Evolutionary conservation across 768 basidiomycete species (phyloP), one percentile per base, ranked within the genome.

Genomic region (Fomitopsis pulvina): DNA sequence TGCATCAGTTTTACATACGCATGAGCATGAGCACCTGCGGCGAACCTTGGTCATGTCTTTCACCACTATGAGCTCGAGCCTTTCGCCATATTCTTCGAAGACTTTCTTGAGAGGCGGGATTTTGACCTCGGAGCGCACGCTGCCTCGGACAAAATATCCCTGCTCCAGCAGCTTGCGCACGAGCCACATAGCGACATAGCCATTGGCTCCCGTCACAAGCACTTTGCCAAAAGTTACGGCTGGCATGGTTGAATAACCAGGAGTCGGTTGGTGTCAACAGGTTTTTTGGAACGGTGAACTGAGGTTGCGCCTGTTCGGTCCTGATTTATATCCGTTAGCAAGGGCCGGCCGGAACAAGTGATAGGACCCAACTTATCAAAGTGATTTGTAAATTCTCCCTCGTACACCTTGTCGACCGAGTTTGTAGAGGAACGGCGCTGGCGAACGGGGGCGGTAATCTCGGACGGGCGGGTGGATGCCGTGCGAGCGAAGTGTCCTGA

Each of bases 61-160:
- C n/a, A 91, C 86, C n/a, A 87, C 66, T 14, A 77, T 77, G 38
- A 81, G 63, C 52, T 85, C 80, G 54, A 88, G 78, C 41, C 71
- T 76, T 52, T 78, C 76, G 0, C 77, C 81, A 48, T 75, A 75
- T 0, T 67, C 59, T 11, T 71, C 68, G 63, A 87, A 85, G 45
- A 72, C 21, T 26, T 82, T 68, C 47, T 68, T 65, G 50, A 91
- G 66, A 57, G 78, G 76, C 1, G 73, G 63, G 1, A 77, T 80
- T 62, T 89, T 91, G n/a, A 67, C 68, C 9, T 61, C 59, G 1
- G 78, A 77, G 12, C 89, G 77, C 5, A 85, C 85, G 0, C 85
- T 81, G 0, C 81, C 85, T 6, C 83, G 76, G 22, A 85, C 80
- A 4, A 68, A 52, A 59, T 79, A 87, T 0, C 87, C 85, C 6